Conservation (phyloP, 2,329 filamentous ascomycete genomes). For the Fusarium sp. region DNA sequence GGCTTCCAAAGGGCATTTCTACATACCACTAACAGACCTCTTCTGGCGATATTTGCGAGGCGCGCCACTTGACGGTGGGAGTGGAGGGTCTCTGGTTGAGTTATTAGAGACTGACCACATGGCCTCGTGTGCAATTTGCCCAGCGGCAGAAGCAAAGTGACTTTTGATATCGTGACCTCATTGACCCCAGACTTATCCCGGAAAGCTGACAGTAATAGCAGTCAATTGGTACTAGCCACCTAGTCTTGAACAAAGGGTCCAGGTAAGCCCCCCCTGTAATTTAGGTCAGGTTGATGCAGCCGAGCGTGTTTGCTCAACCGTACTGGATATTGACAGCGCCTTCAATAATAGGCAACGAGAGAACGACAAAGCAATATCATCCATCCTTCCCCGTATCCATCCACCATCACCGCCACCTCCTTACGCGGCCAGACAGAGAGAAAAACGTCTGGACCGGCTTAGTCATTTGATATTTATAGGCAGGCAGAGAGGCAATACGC, state of each 20-base stretch:
- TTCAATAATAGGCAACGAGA: neutral
- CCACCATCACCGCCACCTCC: slow-evolving; percentile 10
- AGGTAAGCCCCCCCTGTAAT: neutral
- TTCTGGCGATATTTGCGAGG: slow-evolving; percentile 19
- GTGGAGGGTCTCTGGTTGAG: neutral
- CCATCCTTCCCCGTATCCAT: neutral
- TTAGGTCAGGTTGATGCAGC: neutral
- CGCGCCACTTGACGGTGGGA: slow-evolving; percentile 31
- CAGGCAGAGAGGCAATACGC: neutral
- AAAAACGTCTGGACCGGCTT: neutral
- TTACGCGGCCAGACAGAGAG: neutral
- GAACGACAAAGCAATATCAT: slow-evolving; percentile 4
- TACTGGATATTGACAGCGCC: neutral
- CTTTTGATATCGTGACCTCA: slow-evolving; percentile 1
- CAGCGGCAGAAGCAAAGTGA: slow-evolving; percentile 16
- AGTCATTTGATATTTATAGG: slow-evolving; percentile 8
- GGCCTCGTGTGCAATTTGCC: slow-evolving; percentile 20
- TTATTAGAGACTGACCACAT: neutral
- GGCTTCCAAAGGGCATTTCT: neutral
- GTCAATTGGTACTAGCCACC: neutral
- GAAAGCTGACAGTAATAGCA: slow-evolving; percentile 1
- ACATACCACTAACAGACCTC: neutral
- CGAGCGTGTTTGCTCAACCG: neutral
- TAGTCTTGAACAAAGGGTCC: neutral
- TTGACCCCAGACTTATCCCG: neutral